Evolutionary conservation across 139 green algal genomes (phyloP), one percentile per base, ranked within the genome.

Genomic region (Gonium pectorale): DNA sequence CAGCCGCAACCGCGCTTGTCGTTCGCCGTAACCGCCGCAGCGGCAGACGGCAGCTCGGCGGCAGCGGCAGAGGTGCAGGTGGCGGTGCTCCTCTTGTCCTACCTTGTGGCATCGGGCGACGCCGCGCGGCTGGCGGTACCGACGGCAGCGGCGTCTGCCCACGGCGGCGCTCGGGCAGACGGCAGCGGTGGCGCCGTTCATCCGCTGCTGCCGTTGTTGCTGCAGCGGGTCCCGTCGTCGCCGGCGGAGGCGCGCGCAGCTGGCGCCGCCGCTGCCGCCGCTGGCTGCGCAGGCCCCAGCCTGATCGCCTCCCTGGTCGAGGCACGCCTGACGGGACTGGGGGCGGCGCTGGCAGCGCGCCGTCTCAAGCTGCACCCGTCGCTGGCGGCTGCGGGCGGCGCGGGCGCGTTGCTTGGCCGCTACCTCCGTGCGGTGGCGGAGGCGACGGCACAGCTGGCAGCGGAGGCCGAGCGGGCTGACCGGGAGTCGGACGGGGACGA

Each of bases 341-440:
- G 54, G 27, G 73, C 73, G 37, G 73, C 29, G 54, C 37, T 81
- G 38, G 54, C 59, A 4, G 38, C 73, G 5, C 26, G 73, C 38
- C 38, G 73, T 54, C 52, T 81, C 38, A 37, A 40, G 29, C 56
- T 81, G 56, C 73, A 81, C 54, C 73, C 73, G 0, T 26, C 73
- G 15, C 26, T 81, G 40, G 73, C 52, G n/a, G 40, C 13, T 5
- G 73, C 54, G 1, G 40, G 38, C 29, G 73, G 54, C 17, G 56
- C 54, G 2, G 4, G 43, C 0, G 0, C 56, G 29, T 3, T 81
- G 5, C 37, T 81, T 6, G 73, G 69, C 38, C 27, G 54, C 2
- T 81, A 70, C 52, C 56, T 81, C 21, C 29, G 67, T 31, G 71
- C 71, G 51, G 31, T 46, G 9, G 33, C 35, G 5, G 38, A 24